Percentiles rank a stretch among this genome's conserved stretches.
Conservation (phyloP, 129 eudicot genomes). For the sunflower (Helianthus annuus) region HanXRQr2.0-SUNRISE NC_035446.2:147271191-147271690, state of each 20-base stretch:
- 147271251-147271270: background rate
- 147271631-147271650: background rate
- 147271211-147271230: background rate
- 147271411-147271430: background rate
- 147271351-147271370: background rate
- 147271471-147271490: background rate
- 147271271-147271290: background rate
- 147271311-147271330: background rate
- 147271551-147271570: background rate
- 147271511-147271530: background rate
- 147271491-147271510: background rate
- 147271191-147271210: constrained; percentile 10
- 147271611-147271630: background rate
- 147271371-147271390: background rate
- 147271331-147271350: background rate
- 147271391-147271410: background rate
- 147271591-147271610: background rate
- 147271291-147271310: background rate
- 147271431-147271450: background rate
- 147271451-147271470: background rate
- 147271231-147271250: background rate
- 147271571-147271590: background rate
- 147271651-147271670: too few species aligned
- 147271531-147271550: background rate
- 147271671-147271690: too few species aligned